A percentile compares a stretch with the other conserved stretches of the same genome.
Conservation (phyloP, 208 protist species). For the Lotmaria passim region DNA sequence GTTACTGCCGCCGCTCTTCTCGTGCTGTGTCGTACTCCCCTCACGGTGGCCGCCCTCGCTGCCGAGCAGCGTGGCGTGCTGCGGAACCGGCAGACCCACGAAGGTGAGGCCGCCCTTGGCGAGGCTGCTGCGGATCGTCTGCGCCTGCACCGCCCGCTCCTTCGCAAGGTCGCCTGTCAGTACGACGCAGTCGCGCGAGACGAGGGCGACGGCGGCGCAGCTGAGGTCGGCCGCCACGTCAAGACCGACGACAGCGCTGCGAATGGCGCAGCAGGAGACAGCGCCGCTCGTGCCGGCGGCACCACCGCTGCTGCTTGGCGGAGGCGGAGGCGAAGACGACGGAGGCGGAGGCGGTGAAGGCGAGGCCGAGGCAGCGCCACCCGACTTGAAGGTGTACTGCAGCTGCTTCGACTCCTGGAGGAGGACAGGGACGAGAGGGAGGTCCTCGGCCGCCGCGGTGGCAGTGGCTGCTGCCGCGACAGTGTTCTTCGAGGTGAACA, state of each 20-base stretch:
- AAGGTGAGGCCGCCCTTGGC: constrained; percentile 45
- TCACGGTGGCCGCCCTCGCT: background rate
- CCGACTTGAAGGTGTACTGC: constrained; percentile 23
- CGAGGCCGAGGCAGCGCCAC: background rate
- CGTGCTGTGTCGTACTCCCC: background rate
- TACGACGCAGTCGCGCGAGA: constrained; percentile 83
- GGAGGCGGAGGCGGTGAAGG: background rate
- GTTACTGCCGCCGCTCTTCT: constrained; percentile 4
- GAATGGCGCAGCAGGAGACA: constrained; percentile 37
- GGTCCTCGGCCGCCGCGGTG: constrained; percentile 1
- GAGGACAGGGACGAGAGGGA: constrained; percentile 24
- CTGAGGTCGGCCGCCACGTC: constrained; percentile 86
- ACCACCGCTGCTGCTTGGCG: background rate
- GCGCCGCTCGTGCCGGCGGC: background rate
- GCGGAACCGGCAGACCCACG: constrained; percentile 39
- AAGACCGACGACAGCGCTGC: constrained; percentile 74
- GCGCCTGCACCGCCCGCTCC: constrained; percentile 31
- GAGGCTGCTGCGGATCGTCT: constrained; percentile 40
- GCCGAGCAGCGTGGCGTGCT: constrained; percentile 17
- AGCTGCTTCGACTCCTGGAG: constrained; percentile 25
- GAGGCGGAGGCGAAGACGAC: background rate
- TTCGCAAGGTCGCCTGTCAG: constrained; percentile 59
- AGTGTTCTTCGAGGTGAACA: constrained; percentile 33
- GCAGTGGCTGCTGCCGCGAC: background rate
- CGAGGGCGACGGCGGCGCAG: constrained; percentile 84